Base-by-base conservation (phyloP, 2,329 filamentous ascomycete genomes). In the Xylaria sp. region DNA sequence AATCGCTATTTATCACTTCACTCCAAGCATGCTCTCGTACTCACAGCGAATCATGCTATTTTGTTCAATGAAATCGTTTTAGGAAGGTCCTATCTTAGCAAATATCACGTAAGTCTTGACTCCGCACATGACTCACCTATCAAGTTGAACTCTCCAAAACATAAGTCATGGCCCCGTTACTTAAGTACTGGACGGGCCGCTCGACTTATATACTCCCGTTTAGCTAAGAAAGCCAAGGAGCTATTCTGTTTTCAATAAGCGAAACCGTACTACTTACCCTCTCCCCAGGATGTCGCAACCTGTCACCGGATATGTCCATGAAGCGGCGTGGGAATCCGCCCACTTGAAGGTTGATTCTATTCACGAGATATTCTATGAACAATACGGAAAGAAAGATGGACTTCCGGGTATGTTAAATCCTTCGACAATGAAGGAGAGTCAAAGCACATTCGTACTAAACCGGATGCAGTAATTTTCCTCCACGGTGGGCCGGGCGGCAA, bases 401-500 rank as follows among this genome's bases (percentile, higher is more conserved):
- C 61, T 70, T 36, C 67, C 69, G 1, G 67, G 69, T 71, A 56
- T 28, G 61, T 41, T 0, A 9, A 20, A 25, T 12, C 8, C 32
- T 20, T 32, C 7, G 36, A 30, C 20, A 15, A 46, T 9, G 10
- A 43, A 50, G n/a, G n/a, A n/a, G n/a, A n/a, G 15, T 5, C 3
- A n/a, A n/a, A n/a, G n/a, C 39, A 4, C 12, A 20, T 25, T 13
- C 6, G 32, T 39, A 30, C 61, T 70, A 41, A 70, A 7, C 8
- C 8, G n/a, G 4, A 15, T 23, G 12, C 39, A 70, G 68, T 70
- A 28, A 70, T 70, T 15, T 70, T 77, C 65, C 78, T 83, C 7
- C 81, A 83, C 50, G 81, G 81, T 18, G 81, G 81, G 1, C 81
- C 81, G 5, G 80, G 81, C 52, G 81, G 78, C 5, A 59, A 70